A percentile compares a stretch with the other conserved stretches of the same genome.
Evolutionary conservation across 495 filamentous ascomycete genomes (phyloP).

Genomic region (Pyronema omphalodes): DNA sequence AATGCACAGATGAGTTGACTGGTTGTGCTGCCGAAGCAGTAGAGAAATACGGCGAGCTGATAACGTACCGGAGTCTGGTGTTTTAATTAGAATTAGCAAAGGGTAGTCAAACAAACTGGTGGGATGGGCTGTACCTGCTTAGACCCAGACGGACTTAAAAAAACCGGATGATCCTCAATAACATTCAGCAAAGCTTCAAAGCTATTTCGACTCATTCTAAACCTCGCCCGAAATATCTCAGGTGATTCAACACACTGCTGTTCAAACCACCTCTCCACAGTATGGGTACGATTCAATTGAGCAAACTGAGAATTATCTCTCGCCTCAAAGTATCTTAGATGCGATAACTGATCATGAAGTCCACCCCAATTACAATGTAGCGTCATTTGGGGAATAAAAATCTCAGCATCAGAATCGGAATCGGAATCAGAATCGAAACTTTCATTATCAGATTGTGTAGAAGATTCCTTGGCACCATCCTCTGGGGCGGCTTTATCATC

Average conservation of each 20-base stretch:
- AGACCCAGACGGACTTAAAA: background rate
- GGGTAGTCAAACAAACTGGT: too few species aligned
- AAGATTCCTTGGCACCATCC: too few species aligned
- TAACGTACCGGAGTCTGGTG: background rate
- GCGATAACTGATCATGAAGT: background rate
- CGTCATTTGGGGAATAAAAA: too few species aligned
- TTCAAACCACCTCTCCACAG: background rate
- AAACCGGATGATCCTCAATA: background rate
- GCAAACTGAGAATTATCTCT: background rate
- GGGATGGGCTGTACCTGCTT: too few species aligned
- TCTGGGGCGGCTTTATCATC: too few species aligned
- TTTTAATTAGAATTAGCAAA: background rate
- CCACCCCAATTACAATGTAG: too few species aligned
- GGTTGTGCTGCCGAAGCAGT: background rate
- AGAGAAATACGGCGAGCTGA: slow-evolving; percentile 4
- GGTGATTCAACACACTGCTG: background rate
- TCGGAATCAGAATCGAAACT: too few species aligned
- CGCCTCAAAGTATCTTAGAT: background rate
- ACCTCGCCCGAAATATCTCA: background rate
- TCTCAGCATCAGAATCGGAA: too few species aligned
- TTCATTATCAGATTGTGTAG: too few species aligned
- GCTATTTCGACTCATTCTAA: background rate
- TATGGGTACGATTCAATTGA: too few species aligned
- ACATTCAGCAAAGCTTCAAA: background rate
- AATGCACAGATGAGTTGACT: background rate